Evolutionary conservation across 768 basidiomycete genomes (phyloP).

Genomic region (Psilocybe cyanescens): DNA sequence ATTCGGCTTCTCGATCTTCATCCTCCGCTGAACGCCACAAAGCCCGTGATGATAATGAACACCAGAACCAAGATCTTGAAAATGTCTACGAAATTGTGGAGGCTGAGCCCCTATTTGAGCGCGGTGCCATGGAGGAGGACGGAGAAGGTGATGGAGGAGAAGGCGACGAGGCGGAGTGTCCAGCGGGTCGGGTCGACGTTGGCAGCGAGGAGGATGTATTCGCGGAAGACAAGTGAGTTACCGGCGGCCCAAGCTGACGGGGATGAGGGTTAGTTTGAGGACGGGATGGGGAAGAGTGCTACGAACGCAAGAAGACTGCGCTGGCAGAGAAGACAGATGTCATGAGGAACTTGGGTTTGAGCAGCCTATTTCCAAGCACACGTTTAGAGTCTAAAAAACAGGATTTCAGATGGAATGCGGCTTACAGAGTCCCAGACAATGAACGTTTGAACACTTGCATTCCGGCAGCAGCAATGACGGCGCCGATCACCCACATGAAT

Average conservation of each 20-base stretch:
- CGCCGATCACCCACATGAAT: conserved; percentile 48
- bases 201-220: conserved; percentile 47
- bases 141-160: conserved; percentile 39
- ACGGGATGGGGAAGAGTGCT: background rate
- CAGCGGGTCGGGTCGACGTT: conserved; percentile 31
- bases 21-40: conserved; percentile 43
- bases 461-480: conserved; percentile 41
- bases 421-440: conserved; percentile 43
- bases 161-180: conserved; percentile 38
- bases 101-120: conserved; percentile 56
- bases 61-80: conserved; percentile 57
- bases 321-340: conserved; percentile 61
- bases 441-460: conserved; percentile 36
- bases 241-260: conserved; percentile 42
- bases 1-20: conserved; percentile 33
- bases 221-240: conserved; percentile 63
- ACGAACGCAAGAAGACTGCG: conserved; percentile 47
- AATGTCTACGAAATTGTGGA: conserved; percentile 65
- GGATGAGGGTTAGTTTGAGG: background rate
- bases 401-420: background rate
- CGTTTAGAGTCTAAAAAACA: background rate
- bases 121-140: conserved; percentile 45
- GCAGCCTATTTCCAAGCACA: conserved; percentile 39
- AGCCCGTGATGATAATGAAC: conserved; percentile 51
- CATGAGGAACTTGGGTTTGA: conserved; percentile 58